Conservation (phyloP, 768 basidiomycete genomes). For the Gymnopilus junonius region DNA sequence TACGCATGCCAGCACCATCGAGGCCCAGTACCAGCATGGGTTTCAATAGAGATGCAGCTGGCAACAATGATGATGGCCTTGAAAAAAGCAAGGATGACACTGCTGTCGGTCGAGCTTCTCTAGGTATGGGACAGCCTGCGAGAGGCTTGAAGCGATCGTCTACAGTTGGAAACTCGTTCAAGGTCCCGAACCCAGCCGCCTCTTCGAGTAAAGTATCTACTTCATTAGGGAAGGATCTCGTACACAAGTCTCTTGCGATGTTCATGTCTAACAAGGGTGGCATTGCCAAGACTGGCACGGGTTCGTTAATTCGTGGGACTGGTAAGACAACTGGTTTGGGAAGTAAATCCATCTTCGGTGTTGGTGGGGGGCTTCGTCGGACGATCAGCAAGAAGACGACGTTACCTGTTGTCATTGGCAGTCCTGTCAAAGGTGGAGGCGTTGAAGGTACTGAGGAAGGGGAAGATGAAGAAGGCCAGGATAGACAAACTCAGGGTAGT, state of each 20-base stretch:
- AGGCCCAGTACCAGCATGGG: conserved; percentile 75
- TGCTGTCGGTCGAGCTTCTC: conserved; percentile 19
- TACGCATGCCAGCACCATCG: conserved; percentile 67
- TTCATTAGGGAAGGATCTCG: conserved; percentile 17
- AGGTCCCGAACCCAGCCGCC: conserved; percentile 7
- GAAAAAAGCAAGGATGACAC: conserved; percentile 27
- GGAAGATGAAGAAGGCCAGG: conserved; percentile 18
- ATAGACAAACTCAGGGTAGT: background rate
- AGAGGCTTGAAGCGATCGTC: conserved; percentile 23
- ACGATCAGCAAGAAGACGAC: conserved; percentile 47
- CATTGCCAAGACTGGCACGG: conserved; percentile 7
- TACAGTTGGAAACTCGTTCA: conserved; percentile 25
- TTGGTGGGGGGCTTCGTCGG: conserved; percentile 33
- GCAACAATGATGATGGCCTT: conserved; percentile 24
- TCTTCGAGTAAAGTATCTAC: conserved; percentile 11
- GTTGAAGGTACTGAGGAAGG: conserved; percentile 26
- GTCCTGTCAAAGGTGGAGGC: conserved; percentile 49
- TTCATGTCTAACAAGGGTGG: conserved; percentile 26
- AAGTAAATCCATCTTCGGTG: conserved; percentile 30
- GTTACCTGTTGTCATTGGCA: conserved; percentile 50
- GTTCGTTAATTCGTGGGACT: conserved; percentile 21
- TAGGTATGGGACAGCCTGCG: conserved; percentile 17
- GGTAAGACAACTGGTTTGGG: conserved; percentile 8
- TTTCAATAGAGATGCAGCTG: conserved; percentile 48
- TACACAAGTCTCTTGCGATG: conserved; percentile 33